Base-by-base conservation (phyloP, 768 basidiomycete species). In the Nidularia sp. region DNA sequence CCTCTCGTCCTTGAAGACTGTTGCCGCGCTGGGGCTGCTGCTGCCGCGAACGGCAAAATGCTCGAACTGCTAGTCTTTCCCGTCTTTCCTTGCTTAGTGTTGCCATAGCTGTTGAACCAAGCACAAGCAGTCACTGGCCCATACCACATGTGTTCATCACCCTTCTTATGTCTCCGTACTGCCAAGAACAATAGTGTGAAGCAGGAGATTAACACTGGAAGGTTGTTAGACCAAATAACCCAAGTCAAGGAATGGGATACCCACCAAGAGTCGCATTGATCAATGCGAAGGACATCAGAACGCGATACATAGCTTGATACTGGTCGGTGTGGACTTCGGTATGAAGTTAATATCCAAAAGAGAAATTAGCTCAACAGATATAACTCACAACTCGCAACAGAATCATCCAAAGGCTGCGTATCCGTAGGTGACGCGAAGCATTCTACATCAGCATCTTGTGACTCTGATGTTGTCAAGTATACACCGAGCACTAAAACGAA, bases 251-350 rank as follows among this genome's bases (percentile, higher is more conserved):
- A 49, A 25, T 33, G 31, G 33, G 18, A 22, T 5, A 73, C 85
- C 53, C 66, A 86, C 90, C 70, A 3, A 93, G 76, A 42, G 77
- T 74, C 47, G 86, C 82, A 60, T 91, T 92, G 66, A 93, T 82
- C 51, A 92, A 68, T 5, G 90, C 82, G 68, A 92, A 92, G 13
- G 85, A 81, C 66, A 84, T 88, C 53, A 93, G 73, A 15, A 91
- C 90, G 31, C 85, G 83, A 65, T 91, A 92, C 74, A 91, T 90
- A n/a, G 90, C 89, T 57, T 90, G 90, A 65, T 86, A 93, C 54
- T 88, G 88, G 60, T 90, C 86, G 22, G 89, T 91, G 51, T 88
- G 84, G 70, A 91, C 90, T 92, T 60, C 13, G 15, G 6, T 32
- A 36, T 50, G 52, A 29, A 35, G 10, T 59, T 54, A 59, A 49